Conservation (phyloP, 1,139 yeast genomes). For the Sugiyamaella japonica region DNA sequence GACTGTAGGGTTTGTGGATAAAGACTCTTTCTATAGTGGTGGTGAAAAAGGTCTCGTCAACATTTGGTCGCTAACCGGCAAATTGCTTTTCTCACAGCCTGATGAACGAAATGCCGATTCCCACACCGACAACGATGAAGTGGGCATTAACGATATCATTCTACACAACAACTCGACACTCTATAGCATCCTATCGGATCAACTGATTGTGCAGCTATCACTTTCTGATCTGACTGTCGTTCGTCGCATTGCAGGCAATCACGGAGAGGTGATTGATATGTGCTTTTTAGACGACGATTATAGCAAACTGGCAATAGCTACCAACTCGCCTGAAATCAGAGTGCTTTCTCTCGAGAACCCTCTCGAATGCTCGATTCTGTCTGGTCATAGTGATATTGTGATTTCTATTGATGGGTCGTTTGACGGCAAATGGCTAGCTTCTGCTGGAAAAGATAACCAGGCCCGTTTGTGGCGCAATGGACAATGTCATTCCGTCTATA, state of each 20-base stretch:
- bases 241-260: slow-evolving; percentile 81
- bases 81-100: slow-evolving; percentile 14
- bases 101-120: slow-evolving; percentile 38
- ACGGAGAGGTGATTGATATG: slow-evolving; percentile 89
- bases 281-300: slow-evolving; percentile 53
- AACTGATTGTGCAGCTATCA: slow-evolving; percentile 61
- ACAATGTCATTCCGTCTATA: slow-evolving; percentile 41
- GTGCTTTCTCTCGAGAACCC: slow-evolving; percentile 52
- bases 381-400: slow-evolving; percentile 84
- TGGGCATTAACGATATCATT: slow-evolving; percentile 53
- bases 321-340: slow-evolving; percentile 90
- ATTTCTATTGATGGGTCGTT: slow-evolving; percentile 73
- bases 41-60: slow-evolving; percentile 72
- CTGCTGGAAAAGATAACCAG: slow-evolving; percentile 89
- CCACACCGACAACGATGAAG: slow-evolving; percentile 68
- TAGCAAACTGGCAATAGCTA: slow-evolving; percentile 69
- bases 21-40: slow-evolving; percentile 57
- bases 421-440: slow-evolving; percentile 86
- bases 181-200: slow-evolving; percentile 70
- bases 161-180: slow-evolving; percentile 27
- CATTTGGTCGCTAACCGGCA: slow-evolving; percentile 52
- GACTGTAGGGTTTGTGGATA: slow-evolving; percentile 63
- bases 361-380: slow-evolving; percentile 61
- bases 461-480: slow-evolving; percentile 69
- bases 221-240: slow-evolving; percentile 46